A percentile compares a stretch with the other conserved stretches of the same genome.
These are phyloP conservation scores for Neofusicoccum kwambonambiense DNA, from an alignment of 2,329 filamentous ascomycete species.

Conservation along the genomic window DNA sequence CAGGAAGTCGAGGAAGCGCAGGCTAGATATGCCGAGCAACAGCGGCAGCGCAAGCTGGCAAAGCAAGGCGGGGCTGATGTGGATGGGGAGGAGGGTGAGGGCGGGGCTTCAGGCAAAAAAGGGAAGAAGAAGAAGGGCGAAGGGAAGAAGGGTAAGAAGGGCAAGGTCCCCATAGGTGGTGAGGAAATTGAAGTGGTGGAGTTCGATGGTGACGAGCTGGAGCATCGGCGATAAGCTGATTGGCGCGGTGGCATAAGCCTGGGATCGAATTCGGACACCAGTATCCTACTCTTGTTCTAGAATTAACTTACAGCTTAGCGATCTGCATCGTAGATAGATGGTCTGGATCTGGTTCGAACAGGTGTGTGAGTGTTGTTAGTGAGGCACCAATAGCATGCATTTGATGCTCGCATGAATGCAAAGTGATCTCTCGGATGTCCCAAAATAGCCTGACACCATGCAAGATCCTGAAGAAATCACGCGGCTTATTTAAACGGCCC, in stretches of 20 bases:
- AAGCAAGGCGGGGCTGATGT: slow-evolving; percentile 10
- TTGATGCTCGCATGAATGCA: neutral
- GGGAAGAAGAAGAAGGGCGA: slow-evolving; percentile 29
- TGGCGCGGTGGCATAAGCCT: neutral
- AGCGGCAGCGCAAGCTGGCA: slow-evolving; percentile 34
- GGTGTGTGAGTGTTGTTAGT: neutral
- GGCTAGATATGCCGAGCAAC: slow-evolving; percentile 35
- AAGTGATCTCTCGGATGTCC: neutral
- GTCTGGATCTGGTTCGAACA: neutral
- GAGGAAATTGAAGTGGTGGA: slow-evolving; percentile 21
- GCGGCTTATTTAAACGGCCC: neutral
- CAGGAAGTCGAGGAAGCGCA: slow-evolving; percentile 37
- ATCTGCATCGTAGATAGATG: neutral
- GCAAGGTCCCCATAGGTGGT: slow-evolving; percentile 17
- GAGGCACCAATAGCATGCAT: neutral
- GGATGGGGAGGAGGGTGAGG: slow-evolving; percentile 12
- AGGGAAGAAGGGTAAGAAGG: slow-evolving; percentile 21
- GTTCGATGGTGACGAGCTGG: slow-evolving; percentile 21
- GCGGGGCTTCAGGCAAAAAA: slow-evolving; percentile 5
- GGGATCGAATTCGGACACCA: neutral
- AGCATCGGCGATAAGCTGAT: slow-evolving; percentile 7
- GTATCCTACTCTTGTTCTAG: no score
- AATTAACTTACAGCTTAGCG: neutral
- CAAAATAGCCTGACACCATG: neutral
- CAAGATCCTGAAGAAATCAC: neutral